A percentile compares a stretch with the other conserved stretches of the same genome.
phyloP scores from a whole-genome alignment of 176 grass and related monocot species.

The Stipa capillata region DNA sequence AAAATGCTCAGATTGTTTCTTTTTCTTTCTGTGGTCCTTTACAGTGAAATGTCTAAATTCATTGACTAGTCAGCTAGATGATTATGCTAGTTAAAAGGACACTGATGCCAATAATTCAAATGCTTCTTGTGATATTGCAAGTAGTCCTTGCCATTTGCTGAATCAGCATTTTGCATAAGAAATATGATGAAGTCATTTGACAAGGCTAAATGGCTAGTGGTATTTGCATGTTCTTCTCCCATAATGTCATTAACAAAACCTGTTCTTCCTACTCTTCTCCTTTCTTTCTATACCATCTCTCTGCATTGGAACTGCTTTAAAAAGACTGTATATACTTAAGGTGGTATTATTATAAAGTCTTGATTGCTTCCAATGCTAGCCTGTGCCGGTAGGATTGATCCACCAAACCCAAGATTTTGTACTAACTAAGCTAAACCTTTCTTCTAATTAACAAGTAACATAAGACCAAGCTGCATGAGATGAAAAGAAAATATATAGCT shows the following conservation, averaged over 20 bases:
- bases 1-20: background rate
- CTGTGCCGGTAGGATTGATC: slow-evolving; percentile 33
- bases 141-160: background rate
- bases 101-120: too few relatives aligned
- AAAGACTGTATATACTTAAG: slow-evolving; percentile 25
- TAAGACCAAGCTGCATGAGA: slow-evolving; percentile 25
- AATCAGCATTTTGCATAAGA: background rate
- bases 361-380: slow-evolving; percentile 23
- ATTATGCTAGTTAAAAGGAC: background rate
- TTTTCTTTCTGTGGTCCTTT: background rate
- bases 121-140: background rate
- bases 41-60: background rate
- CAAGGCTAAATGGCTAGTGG: too few relatives aligned
- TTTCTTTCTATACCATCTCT: background rate
- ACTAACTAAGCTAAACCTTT: background rate
- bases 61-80: background rate
- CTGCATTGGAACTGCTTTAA: background rate
- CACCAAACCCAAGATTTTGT: slow-evolving; percentile 39
- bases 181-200: background rate
- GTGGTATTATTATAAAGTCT: background rate
- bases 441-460: slow-evolving; percentile 33
- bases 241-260: background rate
- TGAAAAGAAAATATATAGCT: slow-evolving; percentile 8
- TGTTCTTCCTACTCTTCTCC: background rate
- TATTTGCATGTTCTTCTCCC: background rate